A percentile compares a stretch with the other conserved stretches of the same genome.
phyloP scores from a whole-genome alignment of 495 filamentous ascomycete genomes.

The Neurospora sp. region DNA sequence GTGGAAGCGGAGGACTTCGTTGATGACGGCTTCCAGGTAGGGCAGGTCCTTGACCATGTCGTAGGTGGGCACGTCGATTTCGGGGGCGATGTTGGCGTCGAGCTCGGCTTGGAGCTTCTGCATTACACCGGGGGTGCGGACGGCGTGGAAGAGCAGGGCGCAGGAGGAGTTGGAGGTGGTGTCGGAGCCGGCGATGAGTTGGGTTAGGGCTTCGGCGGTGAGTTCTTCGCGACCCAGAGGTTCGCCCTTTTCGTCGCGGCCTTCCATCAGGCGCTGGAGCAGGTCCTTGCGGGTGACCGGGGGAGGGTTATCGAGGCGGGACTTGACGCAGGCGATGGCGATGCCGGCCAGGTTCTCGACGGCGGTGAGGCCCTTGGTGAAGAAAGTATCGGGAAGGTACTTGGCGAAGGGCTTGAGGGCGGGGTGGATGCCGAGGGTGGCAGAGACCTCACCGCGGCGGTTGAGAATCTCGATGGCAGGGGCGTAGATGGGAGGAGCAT shows the following conservation, averaged over 20 bases:
- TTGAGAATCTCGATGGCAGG: slow-evolving; percentile 66
- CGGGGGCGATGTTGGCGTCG: slow-evolving; percentile 54
- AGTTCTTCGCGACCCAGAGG: slow-evolving; percentile 67
- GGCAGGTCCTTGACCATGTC: slow-evolving; percentile 64
- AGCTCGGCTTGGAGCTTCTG: slow-evolving; percentile 61
- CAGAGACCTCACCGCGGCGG: slow-evolving; percentile 57
- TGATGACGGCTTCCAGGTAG: slow-evolving; percentile 72
- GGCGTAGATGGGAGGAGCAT: slow-evolving; percentile 44
- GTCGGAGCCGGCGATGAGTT: slow-evolving; percentile 84
- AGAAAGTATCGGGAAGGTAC: slow-evolving; percentile 60
- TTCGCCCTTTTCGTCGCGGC: slow-evolving; percentile 68
- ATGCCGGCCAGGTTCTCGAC: slow-evolving; percentile 63
- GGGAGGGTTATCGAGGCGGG: slow-evolving; percentile 58
- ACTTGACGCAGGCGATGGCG: slow-evolving; percentile 70
- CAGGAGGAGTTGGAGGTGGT: slow-evolving; percentile 87
- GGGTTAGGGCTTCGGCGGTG: slow-evolving; percentile 80
- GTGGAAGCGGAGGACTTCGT: slow-evolving; percentile 86
- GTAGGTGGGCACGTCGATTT: slow-evolving; percentile 55
- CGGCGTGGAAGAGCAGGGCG: slow-evolving; percentile 69
- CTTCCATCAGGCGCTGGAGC: slow-evolving; percentile 76
- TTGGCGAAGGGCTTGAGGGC: slow-evolving; percentile 53
- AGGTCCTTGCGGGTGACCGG: slow-evolving; percentile 59
- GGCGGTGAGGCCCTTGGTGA: slow-evolving; percentile 49
- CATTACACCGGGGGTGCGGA: slow-evolving; percentile 61
- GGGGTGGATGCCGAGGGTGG: slow-evolving; percentile 51